Evolutionary conservation across 2,329 filamentous ascomycete genomes (phyloP), one percentile per base, ranked within the genome.

Genomic region (Phaeoacremonium minimum): DNA sequence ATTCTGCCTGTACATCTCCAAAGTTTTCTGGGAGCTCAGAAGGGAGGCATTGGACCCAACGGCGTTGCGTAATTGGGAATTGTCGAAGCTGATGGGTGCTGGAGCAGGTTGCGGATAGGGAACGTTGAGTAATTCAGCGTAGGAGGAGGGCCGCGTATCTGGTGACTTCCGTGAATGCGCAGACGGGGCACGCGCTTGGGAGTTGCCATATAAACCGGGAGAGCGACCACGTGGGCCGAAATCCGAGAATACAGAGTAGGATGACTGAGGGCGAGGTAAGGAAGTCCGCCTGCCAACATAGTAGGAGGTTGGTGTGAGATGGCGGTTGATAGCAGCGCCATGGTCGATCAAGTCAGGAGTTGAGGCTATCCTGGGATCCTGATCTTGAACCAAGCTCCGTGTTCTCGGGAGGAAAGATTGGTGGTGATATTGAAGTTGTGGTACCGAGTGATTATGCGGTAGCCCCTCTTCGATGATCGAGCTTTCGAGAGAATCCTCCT

Each of bases 1-100:
- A 54, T 97, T 98, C 37, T 85, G 83, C 30, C 91, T 79, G 60
- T 98, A 98, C 91, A 97, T 96, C 37, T 97, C 90, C 33, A 98
- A 76, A 2, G 93, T 98, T 64, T 97, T 90, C 55, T 91, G 87
- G 20, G 87, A 84, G 53, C 88, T 90, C 18, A 98, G 75, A 11
- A 98, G 73, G 15, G 90, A 95, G 4, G 91, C 91, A 65, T 95
- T 95, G 55, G 80, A 85, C 30, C 93, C 93, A 16, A 98, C 82
- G 13, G 78, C 82, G 38, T 75, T 80, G 42, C 87, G 83, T 33
- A 98, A 67, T 44, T 85, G 76, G 9, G 85, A 80, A 55, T 97
- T 96, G 60, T 94, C 87, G 41, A 95, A 72, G 18, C 77, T 54
- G 66, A 87, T 52, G 63, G 87, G 59, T 63, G 79, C 71, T 5